Percentiles rank a stretch among this genome's conserved stretches.
phyloP scores from a whole-genome alignment of 192 early-diverging fungal genomes.

The Haplosporangium gracile region DNA sequence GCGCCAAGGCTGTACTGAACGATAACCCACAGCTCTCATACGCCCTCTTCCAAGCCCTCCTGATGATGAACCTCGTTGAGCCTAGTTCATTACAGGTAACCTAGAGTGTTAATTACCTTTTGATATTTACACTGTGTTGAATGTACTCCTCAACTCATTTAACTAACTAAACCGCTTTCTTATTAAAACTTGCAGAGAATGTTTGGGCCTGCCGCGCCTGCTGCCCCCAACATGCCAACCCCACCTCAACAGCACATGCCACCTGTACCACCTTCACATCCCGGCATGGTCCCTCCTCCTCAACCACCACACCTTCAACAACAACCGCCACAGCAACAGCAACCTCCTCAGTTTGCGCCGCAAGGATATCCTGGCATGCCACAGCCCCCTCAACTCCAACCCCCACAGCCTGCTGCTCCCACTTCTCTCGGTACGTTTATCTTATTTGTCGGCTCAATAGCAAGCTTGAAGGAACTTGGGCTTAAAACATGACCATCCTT shows the following conservation, averaged over 20 bases:
- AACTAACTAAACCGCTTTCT: not conserved
- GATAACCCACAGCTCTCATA: slow-evolving; percentile 88
- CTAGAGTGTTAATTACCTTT: not conserved
- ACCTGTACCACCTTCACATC: slow-evolving; percentile 29
- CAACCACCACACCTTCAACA: slow-evolving; percentile 43
- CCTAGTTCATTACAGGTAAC: slow-evolving; percentile 68
- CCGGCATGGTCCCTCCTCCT: slow-evolving; percentile 22
- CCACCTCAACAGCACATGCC: slow-evolving; percentile 48
- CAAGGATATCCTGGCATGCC: slow-evolving; percentile 29
- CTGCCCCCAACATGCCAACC: slow-evolving; percentile 15
- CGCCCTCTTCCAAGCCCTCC: slow-evolving; percentile 86
- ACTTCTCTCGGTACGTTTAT: slow-evolving; percentile 29
- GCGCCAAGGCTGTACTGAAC: slow-evolving; percentile 74
- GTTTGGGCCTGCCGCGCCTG: not conserved
- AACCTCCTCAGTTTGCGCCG: slow-evolving; percentile 27
- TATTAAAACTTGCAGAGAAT: not conserved
- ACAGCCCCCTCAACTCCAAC: slow-evolving; percentile 14
- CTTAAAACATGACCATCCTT: not conserved
- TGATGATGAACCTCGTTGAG: slow-evolving; percentile 86
- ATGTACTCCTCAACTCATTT: too few relatives aligned
- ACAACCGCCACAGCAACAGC: slow-evolving; percentile 11
- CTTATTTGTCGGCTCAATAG: not conserved
- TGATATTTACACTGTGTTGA: not conserved
- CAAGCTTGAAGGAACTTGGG: not conserved
- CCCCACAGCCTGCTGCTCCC: slow-evolving; percentile 17